Conservation (phyloP, 2,329 filamentous ascomycete genomes). For the Fusarium sp. region DNA sequence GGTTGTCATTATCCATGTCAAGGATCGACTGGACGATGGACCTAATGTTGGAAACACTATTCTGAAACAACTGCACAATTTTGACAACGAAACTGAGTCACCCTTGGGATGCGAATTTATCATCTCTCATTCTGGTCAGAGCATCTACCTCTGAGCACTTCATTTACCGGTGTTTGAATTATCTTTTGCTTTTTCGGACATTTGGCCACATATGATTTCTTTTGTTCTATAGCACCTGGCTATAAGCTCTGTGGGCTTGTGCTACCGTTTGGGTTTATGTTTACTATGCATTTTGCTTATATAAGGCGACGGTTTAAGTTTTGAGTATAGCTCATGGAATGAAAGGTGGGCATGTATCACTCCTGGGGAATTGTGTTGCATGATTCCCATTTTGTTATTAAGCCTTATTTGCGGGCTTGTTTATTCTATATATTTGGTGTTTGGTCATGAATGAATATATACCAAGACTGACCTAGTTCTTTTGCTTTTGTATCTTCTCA, state of each 20-base stretch:
- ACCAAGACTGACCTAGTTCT: slow-evolving; percentile 11
- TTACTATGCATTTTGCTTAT: background rate
- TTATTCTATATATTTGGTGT: slow-evolving; percentile 10
- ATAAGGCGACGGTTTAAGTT: slow-evolving; percentile 2
- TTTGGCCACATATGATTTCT: slow-evolving; percentile 17
- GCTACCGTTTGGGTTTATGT: slow-evolving; percentile 2
- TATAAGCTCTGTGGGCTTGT: slow-evolving; percentile 15
- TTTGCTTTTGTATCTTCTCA: slow-evolving; percentile 58
- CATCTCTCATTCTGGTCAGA: slow-evolving; percentile 73
- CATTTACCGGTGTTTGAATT: slow-evolving; percentile 5
- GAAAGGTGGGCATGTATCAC: background rate
- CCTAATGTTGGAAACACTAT: slow-evolving; percentile 73
- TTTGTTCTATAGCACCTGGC: slow-evolving; percentile 9
- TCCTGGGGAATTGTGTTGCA: background rate
- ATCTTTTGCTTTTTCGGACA: slow-evolving; percentile 1
- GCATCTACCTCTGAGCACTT: slow-evolving; percentile 56
- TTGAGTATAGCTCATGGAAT: background rate
- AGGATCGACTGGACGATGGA: slow-evolving; percentile 82
- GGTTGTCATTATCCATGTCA: slow-evolving; percentile 92
- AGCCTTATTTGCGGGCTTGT: background rate
- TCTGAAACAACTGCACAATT: slow-evolving; percentile 70
- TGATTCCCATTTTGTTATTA: background rate
- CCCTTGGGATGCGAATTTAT: slow-evolving; percentile 83
- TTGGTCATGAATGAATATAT: slow-evolving; percentile 8
- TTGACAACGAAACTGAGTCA: slow-evolving; percentile 72